These are phyloP conservation scores for Musa itinerans DNA, from an alignment of 176 grass and related monocot genomes.

Conservation along the genomic window DNA sequence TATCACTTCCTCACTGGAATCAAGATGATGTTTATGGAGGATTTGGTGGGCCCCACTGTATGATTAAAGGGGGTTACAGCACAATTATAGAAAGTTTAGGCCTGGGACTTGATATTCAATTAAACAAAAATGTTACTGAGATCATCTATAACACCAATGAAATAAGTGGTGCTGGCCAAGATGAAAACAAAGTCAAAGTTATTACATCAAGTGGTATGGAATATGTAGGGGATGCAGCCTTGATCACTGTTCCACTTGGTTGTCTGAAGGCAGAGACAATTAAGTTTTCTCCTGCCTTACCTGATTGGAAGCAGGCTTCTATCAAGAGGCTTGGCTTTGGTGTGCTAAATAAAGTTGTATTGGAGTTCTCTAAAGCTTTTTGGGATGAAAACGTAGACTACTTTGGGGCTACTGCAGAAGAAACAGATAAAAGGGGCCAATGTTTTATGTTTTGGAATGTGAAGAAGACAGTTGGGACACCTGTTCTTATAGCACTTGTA, in stretches of 20 bases:
- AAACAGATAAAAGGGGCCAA: slow-evolving; percentile 73
- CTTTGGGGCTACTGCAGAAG: slow-evolving; percentile 90
- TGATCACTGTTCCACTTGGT: slow-evolving; percentile 95
- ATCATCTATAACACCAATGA: slow-evolving; percentile 42
- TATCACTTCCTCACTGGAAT: slow-evolving; percentile 98
- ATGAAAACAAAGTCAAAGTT: slow-evolving; percentile 53
- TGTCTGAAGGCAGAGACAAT: slow-evolving; percentile 82
- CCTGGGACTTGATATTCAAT: slow-evolving; percentile 73
- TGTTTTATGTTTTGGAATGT: slow-evolving; percentile 99
- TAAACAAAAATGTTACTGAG: slow-evolving; percentile 69
- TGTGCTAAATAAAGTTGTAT: slow-evolving; percentile 82
- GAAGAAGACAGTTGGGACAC: slow-evolving; percentile 76
- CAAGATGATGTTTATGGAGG: slow-evolving; percentile 98
- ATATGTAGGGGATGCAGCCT: slow-evolving; percentile 72
- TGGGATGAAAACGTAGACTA: slow-evolving; percentile 99
- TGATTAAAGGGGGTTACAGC: slow-evolving; percentile 96
- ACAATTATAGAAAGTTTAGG: slow-evolving; percentile 68
- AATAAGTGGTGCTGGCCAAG: slow-evolving; percentile 18
- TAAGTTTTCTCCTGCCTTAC: slow-evolving; percentile 83
- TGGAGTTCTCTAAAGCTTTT: slow-evolving; percentile 88
- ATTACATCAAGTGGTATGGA: slow-evolving; percentile 62
- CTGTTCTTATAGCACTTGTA: slow-evolving; percentile 84
- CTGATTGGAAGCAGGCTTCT: slow-evolving; percentile 83
- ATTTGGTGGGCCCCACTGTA: slow-evolving; percentile 94
- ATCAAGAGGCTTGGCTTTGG: slow-evolving; percentile 86